Base-by-base conservation (phyloP, 2,329 filamentous ascomycete species). In the Pezicula neosporulosa region DNA sequence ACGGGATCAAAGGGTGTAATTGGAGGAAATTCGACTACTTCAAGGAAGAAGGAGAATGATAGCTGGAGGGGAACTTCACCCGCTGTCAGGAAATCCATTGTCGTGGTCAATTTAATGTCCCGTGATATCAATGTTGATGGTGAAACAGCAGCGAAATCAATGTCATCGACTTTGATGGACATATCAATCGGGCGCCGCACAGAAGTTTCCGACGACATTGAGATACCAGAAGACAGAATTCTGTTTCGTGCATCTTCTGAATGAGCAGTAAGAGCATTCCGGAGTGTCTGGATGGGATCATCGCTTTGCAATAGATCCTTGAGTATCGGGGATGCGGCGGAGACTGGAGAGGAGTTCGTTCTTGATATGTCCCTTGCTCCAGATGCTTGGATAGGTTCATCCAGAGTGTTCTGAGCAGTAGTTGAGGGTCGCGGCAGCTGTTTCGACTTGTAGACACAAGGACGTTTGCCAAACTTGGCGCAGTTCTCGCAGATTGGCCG, bases 401-500 rank as follows among this genome's bases (percentile, higher is more conserved):
- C 46, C 35, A 28, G 35, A n/a, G 35, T 15, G 33, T 19, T 30
- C 35, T 15, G n/a, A 9, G 13, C 30, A 18, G 30, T 13, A 47
- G 30, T n/a, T 12, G 44, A 47, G 13, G 30, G n/a, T 28, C 33
- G 47, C 24, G 28, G 37, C n/a, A n/a, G 16, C 12, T 46, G 49
- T 28, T 54, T 38, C 15, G 53, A 48, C 47, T 53, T 51, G 44
- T 59, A 59, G 5, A 51, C 49, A 27, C 58, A 60, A 10, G 24
- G 9, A 9, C 52, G 50, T 15, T 56, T 44, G n/a, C n/a, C n/a
- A 39, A 58, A n/a, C 24, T 52, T 50, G 16, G 43, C 47, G 27
- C 56, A 61, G 37, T 59, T 60, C 3, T 48, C 44, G 28, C 59
- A 66, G 2, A 58, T 18, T 0, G 63, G 63, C 13, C 52, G 52